phyloP scores from a whole-genome alignment of 2,329 filamentous ascomycete genomes.

The Calonectria honghensis region DNA sequence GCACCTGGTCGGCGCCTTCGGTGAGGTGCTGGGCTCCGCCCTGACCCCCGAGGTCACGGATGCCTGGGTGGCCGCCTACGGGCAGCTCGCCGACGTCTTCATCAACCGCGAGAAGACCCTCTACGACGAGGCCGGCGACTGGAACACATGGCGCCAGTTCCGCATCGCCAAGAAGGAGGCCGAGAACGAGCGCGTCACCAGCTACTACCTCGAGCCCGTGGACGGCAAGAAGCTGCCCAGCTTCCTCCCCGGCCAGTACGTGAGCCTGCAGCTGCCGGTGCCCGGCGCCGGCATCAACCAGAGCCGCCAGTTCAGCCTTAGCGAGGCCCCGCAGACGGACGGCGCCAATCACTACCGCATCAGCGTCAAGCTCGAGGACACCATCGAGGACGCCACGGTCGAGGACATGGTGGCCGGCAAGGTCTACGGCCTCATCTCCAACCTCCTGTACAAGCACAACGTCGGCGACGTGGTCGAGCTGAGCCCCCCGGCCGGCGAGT shows the following conservation, averaged over 20 bases:
- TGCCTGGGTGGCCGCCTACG: conserved; percentile 84
- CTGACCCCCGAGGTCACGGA: conserved; percentile 80
- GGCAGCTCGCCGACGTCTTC: conserved; percentile 81
- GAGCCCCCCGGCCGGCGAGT: conserved; percentile 75
- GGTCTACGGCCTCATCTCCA: conserved; percentile 71
- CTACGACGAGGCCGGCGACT: conserved; percentile 70
- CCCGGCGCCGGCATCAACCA: conserved; percentile 77
- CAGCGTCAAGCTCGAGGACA: conserved; percentile 81
- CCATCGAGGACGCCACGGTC: conserved; percentile 50
- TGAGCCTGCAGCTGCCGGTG: conserved; percentile 78
- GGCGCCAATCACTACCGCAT: conserved; percentile 80
- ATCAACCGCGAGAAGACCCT: conserved; percentile 78
- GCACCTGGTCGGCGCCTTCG: conserved; percentile 81
- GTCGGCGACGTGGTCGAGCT: conserved; percentile 73
- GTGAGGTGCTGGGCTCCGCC: conserved; percentile 78
- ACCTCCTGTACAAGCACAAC: conserved; percentile 69
- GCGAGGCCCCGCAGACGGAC: conserved; percentile 68
- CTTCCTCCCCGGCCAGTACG: conserved; percentile 84
- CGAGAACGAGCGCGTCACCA: conserved; percentile 78
- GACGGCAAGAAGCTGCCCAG: conserved; percentile 74
- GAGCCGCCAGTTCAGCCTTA: conserved; percentile 85
- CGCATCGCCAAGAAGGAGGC: conserved; percentile 75
- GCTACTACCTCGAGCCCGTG: conserved; percentile 80
- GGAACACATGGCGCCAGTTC: conserved; percentile 71
- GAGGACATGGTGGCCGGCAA: conserved; percentile 60